Base-by-base conservation (phyloP, 1,284 basidiomycete species). In the Fomitopsis schrenkii region DNA sequence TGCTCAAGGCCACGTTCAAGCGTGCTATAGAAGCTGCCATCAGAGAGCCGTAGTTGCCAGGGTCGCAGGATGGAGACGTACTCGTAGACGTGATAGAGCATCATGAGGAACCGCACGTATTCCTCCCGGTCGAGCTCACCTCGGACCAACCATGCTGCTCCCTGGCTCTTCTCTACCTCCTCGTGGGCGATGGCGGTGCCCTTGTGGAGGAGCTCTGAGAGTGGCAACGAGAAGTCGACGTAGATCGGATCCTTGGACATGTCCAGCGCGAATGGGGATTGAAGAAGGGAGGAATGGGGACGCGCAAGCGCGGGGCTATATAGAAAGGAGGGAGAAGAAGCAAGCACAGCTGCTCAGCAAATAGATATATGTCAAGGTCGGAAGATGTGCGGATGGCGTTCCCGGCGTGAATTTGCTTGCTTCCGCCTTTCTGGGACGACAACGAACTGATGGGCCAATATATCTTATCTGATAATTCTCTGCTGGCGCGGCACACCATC, bases 61-160 rank as follows among this genome's bases (percentile, higher is more conserved):
- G 35, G 38, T 42, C 53, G 42, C 17, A 52, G 17, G 19, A 42
- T 35, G 59, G 45, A 55, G 46, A 81, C 87, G 77, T 68, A 93
- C 90, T 85, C 78, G 76, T 94, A 94, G 22, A 94, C 78, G 66
- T 90, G 83, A 84, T 87, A 92, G 9, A 94, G 80, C 78, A 91
- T 86, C 77, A 89, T 85, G 44, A 91, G 79, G 75, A 86, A 91
- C 53, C 83, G 80, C 19, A 87, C 74, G 71, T 92, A 92, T 70
- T 91, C 88, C 46, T 83, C 80, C 68, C 82, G 81, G 60, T 79
- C 77, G 44, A 92, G 79, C 66, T 83, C 77, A 15, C 90, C 90
- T 55, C 80, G 80, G 22, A 85, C 77, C 52, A 93, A 77, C 58
- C 82, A 83, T 38, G 76, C 78, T 1, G 88, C 90, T 33, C 84